These are phyloP conservation scores for Gossypium herbaceum DNA, from an alignment of 345 rosid genomes.

Conservation along the genomic window DNA sequence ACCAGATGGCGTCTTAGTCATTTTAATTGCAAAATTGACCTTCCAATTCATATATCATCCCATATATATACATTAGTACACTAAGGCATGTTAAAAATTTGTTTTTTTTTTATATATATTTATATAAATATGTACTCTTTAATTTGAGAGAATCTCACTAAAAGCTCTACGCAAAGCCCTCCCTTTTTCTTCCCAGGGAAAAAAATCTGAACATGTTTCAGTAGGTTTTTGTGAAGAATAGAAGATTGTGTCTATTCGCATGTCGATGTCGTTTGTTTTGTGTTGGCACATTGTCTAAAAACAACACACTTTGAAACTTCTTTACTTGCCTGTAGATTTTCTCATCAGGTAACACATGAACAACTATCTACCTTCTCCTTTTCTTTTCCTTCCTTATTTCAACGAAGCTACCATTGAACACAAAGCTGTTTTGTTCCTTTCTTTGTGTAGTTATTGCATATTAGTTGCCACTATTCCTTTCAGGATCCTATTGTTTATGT, in stretches of 20 bases:
- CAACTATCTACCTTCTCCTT: not conserved
- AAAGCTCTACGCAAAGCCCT: not conserved
- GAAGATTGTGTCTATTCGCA: not conserved
- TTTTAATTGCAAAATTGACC: not conserved
- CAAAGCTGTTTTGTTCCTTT: not conserved
- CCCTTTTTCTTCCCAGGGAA: not conserved
- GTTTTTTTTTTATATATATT: not conserved
- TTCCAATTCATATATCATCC: not conserved
- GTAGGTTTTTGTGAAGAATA: not conserved
- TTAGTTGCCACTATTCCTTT: slow-evolving; percentile 22
- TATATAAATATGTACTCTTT: not conserved
- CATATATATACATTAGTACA: not conserved
- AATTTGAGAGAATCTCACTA: not conserved
- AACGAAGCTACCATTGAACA: slow-evolving; percentile 7
- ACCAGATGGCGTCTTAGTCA: slow-evolving; percentile 14
- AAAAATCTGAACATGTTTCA: slow-evolving; percentile 3
- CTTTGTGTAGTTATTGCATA: slow-evolving; percentile 23
- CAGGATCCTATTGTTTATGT: slow-evolving; percentile 22
- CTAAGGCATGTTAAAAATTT: not conserved
- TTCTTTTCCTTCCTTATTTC: not conserved
- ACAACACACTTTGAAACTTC: not conserved
- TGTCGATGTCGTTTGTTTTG: not conserved
- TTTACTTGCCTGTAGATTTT: slow-evolving; percentile 13
- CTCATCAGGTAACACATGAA: slow-evolving; percentile 12
- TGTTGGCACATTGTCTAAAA: slow-evolving; percentile 28